Evolutionary conservation across 345 rosid species (phyloP), one percentile per base, ranked within the genome.

Genomic region (Nasturtium officinale): DNA sequence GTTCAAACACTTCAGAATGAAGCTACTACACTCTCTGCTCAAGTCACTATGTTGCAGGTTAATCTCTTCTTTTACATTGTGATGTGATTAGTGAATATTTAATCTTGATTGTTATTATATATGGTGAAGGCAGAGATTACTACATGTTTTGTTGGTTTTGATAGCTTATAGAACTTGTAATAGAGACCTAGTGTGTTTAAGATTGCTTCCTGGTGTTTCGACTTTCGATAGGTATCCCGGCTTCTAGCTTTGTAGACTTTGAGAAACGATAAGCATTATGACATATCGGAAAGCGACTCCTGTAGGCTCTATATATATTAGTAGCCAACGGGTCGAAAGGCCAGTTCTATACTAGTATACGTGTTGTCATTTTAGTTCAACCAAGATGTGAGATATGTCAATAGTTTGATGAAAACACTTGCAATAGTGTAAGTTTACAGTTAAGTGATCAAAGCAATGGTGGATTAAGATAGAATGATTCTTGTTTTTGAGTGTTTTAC

Each of bases 1-100:
- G 98, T 94, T 59, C 98, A 89, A 85, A 94, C 98, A 13, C 97
- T 94, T 79, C 98, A 94, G 83, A 86, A 90, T 16, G 98, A 94
- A 84, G 98, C 98, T 20, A 90, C 98, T 29, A 90, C 89, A 18
- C 86, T 94, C 61, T 94, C 98, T n/a, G 98, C 98, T 3, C 98
- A 93, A 81, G 94, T 93, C 77, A 89, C 97, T 4, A 68, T 89
- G 86, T 77, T 93, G 65, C 98, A 93, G 97, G 98, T 73, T 13
- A 20, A 7, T 13, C 2, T 13, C 67, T 46, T 9, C n/a, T 10
- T 17, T 12, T 12, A 40, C 25, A 25, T 2, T 47, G 33, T 48
- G 26, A 53, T n/a, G 16, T 51, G 26, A 32, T 17, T 57, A 33
- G 43, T 57, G 26, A 32, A n/a, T 13, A 18, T 53, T 26, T 25